Evolutionary conservation across 2,329 filamentous ascomycete genomes (phyloP).

Genomic region (Lachnellula cervina): DNA sequence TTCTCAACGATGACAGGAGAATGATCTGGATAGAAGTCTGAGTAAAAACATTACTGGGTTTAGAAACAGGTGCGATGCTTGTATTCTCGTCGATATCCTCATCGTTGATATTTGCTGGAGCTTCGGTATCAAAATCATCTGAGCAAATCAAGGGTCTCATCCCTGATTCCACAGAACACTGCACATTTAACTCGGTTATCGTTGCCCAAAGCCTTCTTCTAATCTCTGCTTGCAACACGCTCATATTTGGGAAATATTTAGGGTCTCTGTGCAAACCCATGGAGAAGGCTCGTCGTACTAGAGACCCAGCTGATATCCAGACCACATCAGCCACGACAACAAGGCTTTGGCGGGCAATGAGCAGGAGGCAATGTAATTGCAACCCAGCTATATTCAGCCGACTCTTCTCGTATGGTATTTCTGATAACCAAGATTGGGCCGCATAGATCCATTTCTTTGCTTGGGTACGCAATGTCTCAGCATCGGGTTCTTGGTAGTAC

Average conservation of each 20-base stretch:
- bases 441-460: constrained; percentile 11
- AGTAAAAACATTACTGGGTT: constrained; percentile 17
- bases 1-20: too few species aligned
- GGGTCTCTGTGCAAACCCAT: constrained; percentile 56
- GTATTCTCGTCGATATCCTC: too few species aligned
- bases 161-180: constrained; percentile 45
- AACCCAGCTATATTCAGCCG: constrained; percentile 43
- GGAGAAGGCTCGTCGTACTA: constrained; percentile 50
- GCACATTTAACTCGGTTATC: constrained; percentile 46
- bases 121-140: too few species aligned
- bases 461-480: background rate
- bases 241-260: constrained; percentile 40
- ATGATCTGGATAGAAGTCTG: constrained; percentile 34
- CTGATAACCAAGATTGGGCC: constrained; percentile 8
- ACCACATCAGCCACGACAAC: constrained; percentile 44
- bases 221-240: constrained; percentile 27
- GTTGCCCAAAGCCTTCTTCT: constrained; percentile 51
- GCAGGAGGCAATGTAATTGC: constrained; percentile 48
- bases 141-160: constrained; percentile 40
- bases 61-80: too few species aligned
- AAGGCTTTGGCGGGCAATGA: constrained; percentile 44
- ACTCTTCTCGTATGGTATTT: constrained; percentile 37
- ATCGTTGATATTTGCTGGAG: too few species aligned
- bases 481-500: constrained; percentile 5
- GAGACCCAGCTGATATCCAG: constrained; percentile 44